phyloP scores from a whole-genome alignment of 148 eudicot species.

The Pharnaceum exiguum region DNA sequence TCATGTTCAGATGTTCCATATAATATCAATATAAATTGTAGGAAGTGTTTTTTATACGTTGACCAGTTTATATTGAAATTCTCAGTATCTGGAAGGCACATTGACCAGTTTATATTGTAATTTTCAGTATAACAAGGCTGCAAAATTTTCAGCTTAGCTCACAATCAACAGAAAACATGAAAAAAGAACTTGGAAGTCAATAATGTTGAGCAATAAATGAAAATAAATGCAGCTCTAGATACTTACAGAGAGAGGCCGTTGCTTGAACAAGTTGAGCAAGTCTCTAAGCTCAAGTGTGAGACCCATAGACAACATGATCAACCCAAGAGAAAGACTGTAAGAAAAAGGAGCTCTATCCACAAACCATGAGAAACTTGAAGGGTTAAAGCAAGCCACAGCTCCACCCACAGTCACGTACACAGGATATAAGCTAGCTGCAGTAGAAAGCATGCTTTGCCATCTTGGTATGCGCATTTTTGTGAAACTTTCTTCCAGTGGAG shows the following conservation, averaged over 20 bases:
- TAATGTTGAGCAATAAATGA: neutral
- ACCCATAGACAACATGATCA: constrained; percentile 69
- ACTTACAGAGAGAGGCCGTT: constrained; percentile 64
- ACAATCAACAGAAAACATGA: neutral
- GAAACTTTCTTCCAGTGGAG: neutral
- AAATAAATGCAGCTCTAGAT: too few species aligned
- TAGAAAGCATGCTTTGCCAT: constrained; percentile 40
- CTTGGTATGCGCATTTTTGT: constrained; percentile 18
- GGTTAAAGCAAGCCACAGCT: constrained; percentile 43
- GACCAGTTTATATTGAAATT: too few species aligned
- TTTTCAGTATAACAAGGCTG: too few species aligned
- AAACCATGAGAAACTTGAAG: constrained; percentile 56
- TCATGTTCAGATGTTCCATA: too few species aligned
- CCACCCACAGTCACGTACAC: constrained; percentile 61
- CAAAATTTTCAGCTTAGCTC: too few species aligned
- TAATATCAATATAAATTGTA: too few species aligned
- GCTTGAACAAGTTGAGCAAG: constrained; percentile 37
- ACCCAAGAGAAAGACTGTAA: constrained; percentile 54
- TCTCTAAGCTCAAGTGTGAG: constrained; percentile 57
- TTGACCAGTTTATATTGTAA: too few species aligned
- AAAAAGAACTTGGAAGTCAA: neutral
- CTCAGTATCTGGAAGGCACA: too few species aligned
- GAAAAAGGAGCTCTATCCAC: constrained; percentile 45
- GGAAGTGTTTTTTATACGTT: too few species aligned
- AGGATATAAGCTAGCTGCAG: constrained; percentile 59